phyloP scores from a whole-genome alignment of 2,329 filamentous ascomycete genomes.

The Fusarium haematococcum region DNA sequence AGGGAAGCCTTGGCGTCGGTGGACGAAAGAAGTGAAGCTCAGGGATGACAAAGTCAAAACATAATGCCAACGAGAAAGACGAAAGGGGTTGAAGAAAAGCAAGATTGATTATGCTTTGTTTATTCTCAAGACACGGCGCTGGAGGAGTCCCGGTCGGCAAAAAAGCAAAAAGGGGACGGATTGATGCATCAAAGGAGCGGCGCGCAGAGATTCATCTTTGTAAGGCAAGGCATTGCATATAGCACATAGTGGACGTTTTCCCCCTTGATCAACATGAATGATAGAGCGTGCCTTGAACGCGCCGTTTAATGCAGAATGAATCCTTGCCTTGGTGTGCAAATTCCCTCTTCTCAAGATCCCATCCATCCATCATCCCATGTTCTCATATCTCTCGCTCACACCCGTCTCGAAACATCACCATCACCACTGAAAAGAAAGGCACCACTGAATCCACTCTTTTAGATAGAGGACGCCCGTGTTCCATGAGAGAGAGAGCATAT shows the following conservation, averaged over 20 bases:
- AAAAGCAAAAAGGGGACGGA: slow-evolving; percentile 11
- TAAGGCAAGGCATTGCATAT: not conserved
- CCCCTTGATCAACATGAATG: slow-evolving; percentile 24
- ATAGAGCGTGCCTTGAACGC: slow-evolving; percentile 17
- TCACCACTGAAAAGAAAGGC: slow-evolving; percentile 4
- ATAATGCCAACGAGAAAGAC: slow-evolving; percentile 5
- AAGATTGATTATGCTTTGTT: slow-evolving; percentile 29
- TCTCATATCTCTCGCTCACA: not conserved
- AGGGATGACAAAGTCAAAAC: not conserved
- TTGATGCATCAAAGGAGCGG: slow-evolving; percentile 5
- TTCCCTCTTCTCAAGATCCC: not conserved
- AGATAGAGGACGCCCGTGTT: slow-evolving; percentile 26
- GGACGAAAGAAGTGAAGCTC: slow-evolving; percentile 59
- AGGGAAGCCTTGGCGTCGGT: slow-evolving; percentile 73
- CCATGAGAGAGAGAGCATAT: slow-evolving; percentile 21
- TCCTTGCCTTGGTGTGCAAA: not conserved
- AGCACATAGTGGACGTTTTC: slow-evolving; percentile 16
- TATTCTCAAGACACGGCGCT: slow-evolving; percentile 40
- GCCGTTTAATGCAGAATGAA: slow-evolving; percentile 5
- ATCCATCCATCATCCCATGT: not conserved
- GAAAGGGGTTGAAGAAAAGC: slow-evolving; percentile 10
- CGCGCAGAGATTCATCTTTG: slow-evolving; percentile 3
- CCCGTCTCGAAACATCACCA: not conserved
- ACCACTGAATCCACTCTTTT: not conserved
- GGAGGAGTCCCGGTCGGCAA: slow-evolving; percentile 40